A percentile compares a stretch with the other conserved stretches of the same genome.
These are phyloP conservation scores for Chrysoporthe austroafricana DNA, from an alignment of 2,329 filamentous ascomycete species.

Conservation along the genomic window DNA sequence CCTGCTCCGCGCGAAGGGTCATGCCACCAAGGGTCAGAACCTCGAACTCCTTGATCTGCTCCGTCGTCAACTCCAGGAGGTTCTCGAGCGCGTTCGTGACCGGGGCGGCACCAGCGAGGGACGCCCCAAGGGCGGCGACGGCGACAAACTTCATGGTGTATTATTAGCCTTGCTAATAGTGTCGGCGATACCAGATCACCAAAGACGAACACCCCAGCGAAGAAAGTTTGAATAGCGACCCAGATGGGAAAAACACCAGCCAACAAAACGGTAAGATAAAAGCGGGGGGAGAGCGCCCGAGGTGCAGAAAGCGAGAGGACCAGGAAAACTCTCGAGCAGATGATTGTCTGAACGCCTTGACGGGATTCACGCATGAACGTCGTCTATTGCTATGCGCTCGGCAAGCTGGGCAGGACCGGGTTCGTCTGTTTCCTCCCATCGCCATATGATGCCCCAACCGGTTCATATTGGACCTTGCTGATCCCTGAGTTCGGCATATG, in stretches of 20 bases:
- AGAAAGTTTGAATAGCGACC: not conserved
- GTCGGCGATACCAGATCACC: conserved; percentile 17
- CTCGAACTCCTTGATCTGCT: conserved; percentile 35
- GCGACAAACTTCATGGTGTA: conserved; percentile 41
- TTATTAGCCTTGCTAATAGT: conserved; percentile 9
- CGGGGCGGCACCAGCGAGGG: conserved; percentile 28
- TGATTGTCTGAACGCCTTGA: conserved; percentile 15
- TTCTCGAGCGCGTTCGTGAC: conserved; percentile 14
- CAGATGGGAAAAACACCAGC: conserved; percentile 8
- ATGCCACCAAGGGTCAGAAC: conserved; percentile 44
- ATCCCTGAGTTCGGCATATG: not conserved
- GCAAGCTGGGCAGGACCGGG: conserved; percentile 12
- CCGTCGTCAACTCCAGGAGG: conserved; percentile 19
- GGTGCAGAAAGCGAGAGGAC: not conserved
- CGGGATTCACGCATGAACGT: conserved; percentile 15
- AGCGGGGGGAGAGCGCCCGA: conserved; percentile 3
- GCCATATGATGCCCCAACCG: not conserved
- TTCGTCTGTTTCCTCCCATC: not conserved
- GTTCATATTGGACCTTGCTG: not conserved
- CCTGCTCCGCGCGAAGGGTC: conserved; percentile 45
- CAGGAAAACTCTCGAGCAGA: conserved; percentile 12
- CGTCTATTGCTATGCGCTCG: conserved; percentile 12
- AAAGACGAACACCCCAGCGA: conserved; percentile 4
- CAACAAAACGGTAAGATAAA: conserved; percentile 9
- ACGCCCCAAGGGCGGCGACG: conserved; percentile 40